A percentile compares a stretch with the other conserved stretches of the same genome.
These are phyloP conservation scores for Saxophila tyrrhenica DNA, from an alignment of 495 filamentous ascomycete species.

Conservation along the genomic window DNA sequence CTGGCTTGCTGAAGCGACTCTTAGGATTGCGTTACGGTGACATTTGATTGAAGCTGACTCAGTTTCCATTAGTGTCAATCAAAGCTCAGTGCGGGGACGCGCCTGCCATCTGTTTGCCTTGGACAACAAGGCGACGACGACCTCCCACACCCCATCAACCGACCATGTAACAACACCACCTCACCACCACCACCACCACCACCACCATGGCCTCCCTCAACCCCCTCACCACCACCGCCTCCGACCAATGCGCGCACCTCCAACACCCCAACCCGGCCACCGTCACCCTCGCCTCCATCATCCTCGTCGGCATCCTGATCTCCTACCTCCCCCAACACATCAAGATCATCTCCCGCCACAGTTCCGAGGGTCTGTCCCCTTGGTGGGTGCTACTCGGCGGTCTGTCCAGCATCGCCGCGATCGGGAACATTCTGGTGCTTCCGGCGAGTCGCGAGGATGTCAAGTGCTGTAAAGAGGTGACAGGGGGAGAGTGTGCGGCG, in stretches of 20 bases:
- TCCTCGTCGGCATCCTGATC: conserved; percentile 79
- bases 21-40: no score
- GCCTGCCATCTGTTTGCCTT: background rate
- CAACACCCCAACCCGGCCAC: conserved; percentile 4
- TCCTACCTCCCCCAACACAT: conserved; percentile 93
- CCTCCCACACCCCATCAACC: no score
- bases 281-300: conserved; percentile 34
- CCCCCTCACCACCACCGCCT: background rate
- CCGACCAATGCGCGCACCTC: conserved; percentile 12
- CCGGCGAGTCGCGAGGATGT: conserved; percentile 67
- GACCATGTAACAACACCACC: background rate
- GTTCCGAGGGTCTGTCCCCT: conserved; percentile 91
- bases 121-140: no score
- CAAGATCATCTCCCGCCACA: conserved; percentile 74
- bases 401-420: conserved; percentile 72
- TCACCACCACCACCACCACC: background rate
- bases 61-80: background rate
- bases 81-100: background rate
- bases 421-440: conserved; percentile 82
- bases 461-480: conserved; percentile 70
- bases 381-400: conserved; percentile 87
- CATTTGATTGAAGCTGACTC: background rate
- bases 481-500: conserved; percentile 70
- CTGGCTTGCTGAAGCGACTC: no score
- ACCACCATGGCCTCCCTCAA: background rate